Evolutionary conservation across 768 basidiomycete species (phyloP), one percentile per base, ranked within the genome.

Genomic region (Nidula microcarpa): DNA sequence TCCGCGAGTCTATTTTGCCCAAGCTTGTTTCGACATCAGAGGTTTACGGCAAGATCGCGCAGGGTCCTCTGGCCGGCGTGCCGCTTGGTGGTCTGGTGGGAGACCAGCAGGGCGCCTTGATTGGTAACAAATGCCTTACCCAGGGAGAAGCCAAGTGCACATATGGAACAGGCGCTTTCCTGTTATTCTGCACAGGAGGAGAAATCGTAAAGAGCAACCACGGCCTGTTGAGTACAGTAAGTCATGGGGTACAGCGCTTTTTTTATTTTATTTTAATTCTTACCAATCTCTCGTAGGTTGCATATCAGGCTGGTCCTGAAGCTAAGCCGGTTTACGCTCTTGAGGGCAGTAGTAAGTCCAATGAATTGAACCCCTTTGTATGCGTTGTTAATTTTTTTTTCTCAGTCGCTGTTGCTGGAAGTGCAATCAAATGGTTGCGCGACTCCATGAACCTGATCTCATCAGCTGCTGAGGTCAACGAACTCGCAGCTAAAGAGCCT

Each of bases 101-200:
- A n/a, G 97, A 99, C 66, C 97, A 99, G 72, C 97, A 99, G 68
- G 97, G 90, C 5, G 96, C 96, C 18, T 74, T 99, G 18, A 84
- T 98, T 49, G 97, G 96, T 0, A 98, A 99, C 75, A 98, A 97
- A 68, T 98, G 97, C 64, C 68, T 99, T 51, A 75, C 65, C n/a
- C 77, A 82, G 58, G 96, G 96, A 14, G 90, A 98, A 67, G 96
- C 95, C 2, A 99, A 99, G 72, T 97, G 94, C 70, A 99, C 97
- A 4, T 99, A 96, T 61, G 96, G 96, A 23, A 98, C 96, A 1
- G 96, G 97, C 33, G 94, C 94, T 36, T 99, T 99, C 77, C 75
- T 98, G 58, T 74, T 99, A 32, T 98, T 97, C 79, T 91, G 91
- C 72, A 98, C 97, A 1, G 97, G 96, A 2, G 74, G 73, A 17